Evolutionary conservation across 2,329 filamentous ascomycete genomes (phyloP).

Genomic region (Colletotrichum sp.): DNA sequence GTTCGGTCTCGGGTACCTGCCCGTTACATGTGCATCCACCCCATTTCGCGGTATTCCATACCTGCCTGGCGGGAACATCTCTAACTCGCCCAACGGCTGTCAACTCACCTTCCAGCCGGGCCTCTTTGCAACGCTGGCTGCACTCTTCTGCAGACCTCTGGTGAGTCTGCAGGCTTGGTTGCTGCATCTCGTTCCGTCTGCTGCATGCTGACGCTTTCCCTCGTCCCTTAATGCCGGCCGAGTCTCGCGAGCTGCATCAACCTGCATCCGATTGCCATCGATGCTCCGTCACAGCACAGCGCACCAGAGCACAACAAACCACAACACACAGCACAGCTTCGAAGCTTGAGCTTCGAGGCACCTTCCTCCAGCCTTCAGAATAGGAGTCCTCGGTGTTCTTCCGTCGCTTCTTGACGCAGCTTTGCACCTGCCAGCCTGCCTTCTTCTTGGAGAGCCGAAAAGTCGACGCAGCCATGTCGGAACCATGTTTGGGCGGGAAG

Average conservation of each 20-base stretch:
- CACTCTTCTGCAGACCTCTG: not conserved
- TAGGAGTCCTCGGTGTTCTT: slow-evolving; percentile 5
- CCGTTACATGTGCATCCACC: not conserved
- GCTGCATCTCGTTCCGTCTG: slow-evolving; percentile 5
- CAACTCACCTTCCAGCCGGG: slow-evolving; percentile 1
- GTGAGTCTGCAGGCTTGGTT: not conserved
- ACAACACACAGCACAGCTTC: not conserved
- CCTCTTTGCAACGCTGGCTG: not conserved
- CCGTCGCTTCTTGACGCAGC: not conserved
- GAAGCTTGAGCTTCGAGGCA: not conserved
- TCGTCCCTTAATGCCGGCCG: not conserved
- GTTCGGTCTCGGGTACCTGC: slow-evolving; percentile 1
- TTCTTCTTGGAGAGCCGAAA: not conserved
- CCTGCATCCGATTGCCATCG: not conserved
- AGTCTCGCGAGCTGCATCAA: slow-evolving; percentile 1
- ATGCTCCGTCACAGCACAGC: not conserved
- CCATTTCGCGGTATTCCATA: not conserved
- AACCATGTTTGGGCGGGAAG: not conserved
- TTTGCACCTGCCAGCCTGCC: not conserved
- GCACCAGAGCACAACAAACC: not conserved
- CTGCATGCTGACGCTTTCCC: not conserved
- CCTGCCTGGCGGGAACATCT: not conserved
- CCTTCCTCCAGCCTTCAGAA: not conserved
- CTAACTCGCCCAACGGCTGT: not conserved
- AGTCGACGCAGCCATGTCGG: not conserved